These are phyloP conservation scores for Lentinula detonsa DNA, from an alignment of 768 basidiomycete genomes.

Conservation along the genomic window DNA sequence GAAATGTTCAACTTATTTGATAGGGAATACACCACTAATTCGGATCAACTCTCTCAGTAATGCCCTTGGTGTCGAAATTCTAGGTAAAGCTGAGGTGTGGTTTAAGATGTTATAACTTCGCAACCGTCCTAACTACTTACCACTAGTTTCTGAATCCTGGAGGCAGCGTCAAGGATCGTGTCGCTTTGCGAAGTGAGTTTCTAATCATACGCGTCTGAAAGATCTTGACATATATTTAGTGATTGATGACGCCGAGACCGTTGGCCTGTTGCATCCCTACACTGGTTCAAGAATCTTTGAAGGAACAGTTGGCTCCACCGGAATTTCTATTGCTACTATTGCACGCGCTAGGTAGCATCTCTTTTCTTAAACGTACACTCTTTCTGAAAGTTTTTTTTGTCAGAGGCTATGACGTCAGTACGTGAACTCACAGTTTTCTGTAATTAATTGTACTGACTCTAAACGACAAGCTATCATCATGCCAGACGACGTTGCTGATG, in stretches of 20 bases:
- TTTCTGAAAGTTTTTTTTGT: neutral
- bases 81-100: constrained; percentile 94
- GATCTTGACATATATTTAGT: constrained; percentile 41
- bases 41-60: constrained; percentile 90
- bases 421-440: constrained; percentile 14
- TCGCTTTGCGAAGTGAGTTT: constrained; percentile 79
- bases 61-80: constrained; percentile 86
- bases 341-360: constrained; percentile 69
- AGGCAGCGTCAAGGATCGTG: constrained; percentile 96
- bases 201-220: neutral
- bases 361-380: neutral
- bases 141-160: constrained; percentile 90
- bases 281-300: constrained; percentile 94
- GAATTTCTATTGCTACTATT: constrained; percentile 94
- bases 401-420: constrained; percentile 88
- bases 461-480: constrained; percentile 68
- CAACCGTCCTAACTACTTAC: neutral
- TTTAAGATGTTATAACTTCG: neutral
- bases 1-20: neutral
- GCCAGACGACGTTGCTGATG: constrained; percentile 85
- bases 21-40: constrained; percentile 92
- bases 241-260: constrained; percentile 87
- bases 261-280: constrained; percentile 76
- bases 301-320: constrained; percentile 94
- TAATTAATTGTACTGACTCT: neutral